Conservation (phyloP, 106 monocot genomes). For the Allium fistulosum region DNA sequence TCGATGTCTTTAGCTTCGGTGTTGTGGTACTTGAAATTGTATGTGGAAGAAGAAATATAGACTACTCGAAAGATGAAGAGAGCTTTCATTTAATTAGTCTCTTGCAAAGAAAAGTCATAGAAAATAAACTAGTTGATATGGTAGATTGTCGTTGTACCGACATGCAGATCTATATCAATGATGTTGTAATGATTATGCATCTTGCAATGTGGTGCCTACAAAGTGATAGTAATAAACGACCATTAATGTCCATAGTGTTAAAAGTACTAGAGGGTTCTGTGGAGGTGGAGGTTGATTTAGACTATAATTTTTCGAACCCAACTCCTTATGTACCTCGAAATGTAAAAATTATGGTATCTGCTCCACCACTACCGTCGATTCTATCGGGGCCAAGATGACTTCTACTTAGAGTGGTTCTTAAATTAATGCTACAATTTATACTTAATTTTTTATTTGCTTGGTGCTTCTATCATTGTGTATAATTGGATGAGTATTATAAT, state of each 20-base stretch:
- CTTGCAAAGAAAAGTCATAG: not conserved
- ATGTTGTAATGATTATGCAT: not conserved
- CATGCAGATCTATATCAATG: not conserved
- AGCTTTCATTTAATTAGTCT: conserved; percentile 6
- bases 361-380: not conserved
- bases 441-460: no score
- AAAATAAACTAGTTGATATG: not conserved
- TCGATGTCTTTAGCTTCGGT: conserved; percentile 13
- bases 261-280: not conserved
- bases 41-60: conserved; percentile 13
- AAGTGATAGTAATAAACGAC: not conserved
- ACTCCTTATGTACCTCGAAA: not conserved
- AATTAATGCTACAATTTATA: no score
- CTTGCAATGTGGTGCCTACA: conserved; percentile 7
- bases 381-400: conserved; percentile 21
- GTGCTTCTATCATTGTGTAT: no score
- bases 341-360: not conserved
- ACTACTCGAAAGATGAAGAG: conserved; percentile 2
- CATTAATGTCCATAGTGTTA: not conserved
- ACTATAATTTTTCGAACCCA: conserved; percentile 1
- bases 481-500: no score
- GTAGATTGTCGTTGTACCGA: not conserved
- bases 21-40: conserved; percentile 14
- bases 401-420: no score
- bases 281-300: not conserved